Evolutionary conservation across 768 basidiomycete species (phyloP).

Genomic region (Clitopilus hobsonii): DNA sequence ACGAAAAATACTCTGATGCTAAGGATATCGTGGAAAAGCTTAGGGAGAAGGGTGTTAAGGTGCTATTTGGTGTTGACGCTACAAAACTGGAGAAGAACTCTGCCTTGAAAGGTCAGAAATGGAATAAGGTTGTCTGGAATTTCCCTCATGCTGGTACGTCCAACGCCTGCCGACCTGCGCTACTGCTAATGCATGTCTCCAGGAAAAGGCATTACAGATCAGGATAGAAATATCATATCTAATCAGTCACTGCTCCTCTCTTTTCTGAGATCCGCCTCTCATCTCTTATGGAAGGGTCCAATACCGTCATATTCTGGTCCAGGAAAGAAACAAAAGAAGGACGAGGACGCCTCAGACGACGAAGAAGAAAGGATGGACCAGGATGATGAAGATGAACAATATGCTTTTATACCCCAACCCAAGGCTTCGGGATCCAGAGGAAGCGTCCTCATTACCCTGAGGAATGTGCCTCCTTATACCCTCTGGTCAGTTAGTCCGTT

Average conservation of each 20-base stretch:
- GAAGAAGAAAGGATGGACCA: slow-evolving; percentile 22
- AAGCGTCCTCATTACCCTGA: slow-evolving; percentile 78
- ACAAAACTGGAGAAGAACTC: slow-evolving; percentile 60
- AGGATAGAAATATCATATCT: slow-evolving; percentile 86
- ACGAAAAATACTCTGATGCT: slow-evolving; percentile 78
- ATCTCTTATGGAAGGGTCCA: slow-evolving; percentile 54
- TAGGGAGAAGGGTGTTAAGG: slow-evolving; percentile 54
- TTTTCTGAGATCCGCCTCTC: slow-evolving; percentile 72
- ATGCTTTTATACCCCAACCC: slow-evolving; percentile 10
- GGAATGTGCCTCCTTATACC: slow-evolving; percentile 85
- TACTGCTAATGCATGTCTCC: slow-evolving; percentile 5
- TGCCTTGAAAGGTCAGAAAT: slow-evolving; percentile 54
- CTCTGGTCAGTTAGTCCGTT: slow-evolving; percentile 59
- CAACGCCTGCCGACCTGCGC: neutral
- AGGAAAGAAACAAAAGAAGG: slow-evolving; percentile 40
- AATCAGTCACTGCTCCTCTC: slow-evolving; percentile 83
- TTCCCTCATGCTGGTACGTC: slow-evolving; percentile 90
- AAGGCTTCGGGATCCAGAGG: slow-evolving; percentile 41
- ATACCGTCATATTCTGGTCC: slow-evolving; percentile 36
- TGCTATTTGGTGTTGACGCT: slow-evolving; percentile 85
- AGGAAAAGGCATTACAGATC: slow-evolving; percentile 90
- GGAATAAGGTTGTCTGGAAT: slow-evolving; percentile 88
- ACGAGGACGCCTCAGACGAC: slow-evolving; percentile 43
- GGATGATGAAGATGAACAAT: slow-evolving; percentile 21
- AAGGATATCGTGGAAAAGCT: slow-evolving; percentile 51